Percentiles rank a stretch among this genome's conserved stretches.
phyloP scores from a whole-genome alignment of 805 yeast genomes.

The Candida rishiriensis region DNA sequence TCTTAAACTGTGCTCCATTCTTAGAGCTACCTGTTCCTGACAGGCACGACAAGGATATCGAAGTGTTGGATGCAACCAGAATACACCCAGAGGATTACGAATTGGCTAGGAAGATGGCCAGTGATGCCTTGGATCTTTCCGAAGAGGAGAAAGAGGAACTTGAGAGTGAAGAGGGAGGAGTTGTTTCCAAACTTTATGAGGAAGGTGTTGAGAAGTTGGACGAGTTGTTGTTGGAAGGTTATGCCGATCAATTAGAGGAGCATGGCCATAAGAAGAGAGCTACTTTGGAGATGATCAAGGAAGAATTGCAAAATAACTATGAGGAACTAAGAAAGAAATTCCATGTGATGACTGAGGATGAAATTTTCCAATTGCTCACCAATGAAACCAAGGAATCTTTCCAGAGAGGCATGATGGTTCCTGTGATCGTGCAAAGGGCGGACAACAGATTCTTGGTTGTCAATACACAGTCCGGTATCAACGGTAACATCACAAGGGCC shows the following conservation, averaged over 20 bases:
- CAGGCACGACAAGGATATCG: slow-evolving; percentile 58
- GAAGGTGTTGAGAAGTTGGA: slow-evolving; percentile 74
- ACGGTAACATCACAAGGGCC: slow-evolving; percentile 29
- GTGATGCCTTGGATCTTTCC: slow-evolving; percentile 93
- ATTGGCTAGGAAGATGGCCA: slow-evolving; percentile 94
- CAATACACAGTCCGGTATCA: slow-evolving; percentile 53
- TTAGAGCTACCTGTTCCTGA: slow-evolving; percentile 66
- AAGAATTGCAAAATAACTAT: slow-evolving; percentile 81
- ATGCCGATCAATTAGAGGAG: slow-evolving; percentile 83
- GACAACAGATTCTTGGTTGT: slow-evolving; percentile 37
- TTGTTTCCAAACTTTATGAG: slow-evolving; percentile 65
- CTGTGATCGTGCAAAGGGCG: slow-evolving; percentile 68
- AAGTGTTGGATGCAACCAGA: slow-evolving; percentile 87
- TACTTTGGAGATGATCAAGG: slow-evolving; percentile 77
- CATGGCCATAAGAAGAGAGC: slow-evolving; percentile 72
- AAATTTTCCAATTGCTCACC: slow-evolving; percentile 83
- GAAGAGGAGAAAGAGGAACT: slow-evolving; percentile 78
- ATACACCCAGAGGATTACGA: slow-evolving; percentile 98
- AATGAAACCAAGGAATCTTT: slow-evolving; percentile 76
- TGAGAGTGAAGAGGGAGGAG: slow-evolving; percentile 77
- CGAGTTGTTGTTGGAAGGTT: slow-evolving; percentile 83
- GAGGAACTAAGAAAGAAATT: slow-evolving; percentile 79
- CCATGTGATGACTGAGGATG: slow-evolving; percentile 59
- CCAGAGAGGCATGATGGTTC: slow-evolving; percentile 64
- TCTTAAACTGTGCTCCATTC: slow-evolving; percentile 90